Evolutionary conservation across 2,329 filamentous ascomycete species (phyloP), one percentile per base, ranked within the genome.

Genomic region (Sporothrix globosa): DNA sequence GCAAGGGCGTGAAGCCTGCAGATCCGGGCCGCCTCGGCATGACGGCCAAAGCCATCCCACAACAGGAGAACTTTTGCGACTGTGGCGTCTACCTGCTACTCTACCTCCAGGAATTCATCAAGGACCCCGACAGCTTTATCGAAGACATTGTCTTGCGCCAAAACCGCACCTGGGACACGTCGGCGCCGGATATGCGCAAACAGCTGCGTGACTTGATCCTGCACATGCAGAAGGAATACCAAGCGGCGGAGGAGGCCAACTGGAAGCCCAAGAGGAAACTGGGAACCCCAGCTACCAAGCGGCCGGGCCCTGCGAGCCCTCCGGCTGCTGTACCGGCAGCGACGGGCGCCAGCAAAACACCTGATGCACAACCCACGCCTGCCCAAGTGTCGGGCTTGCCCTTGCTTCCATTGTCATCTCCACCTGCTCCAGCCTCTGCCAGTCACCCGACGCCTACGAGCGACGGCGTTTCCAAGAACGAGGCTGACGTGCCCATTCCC

Each of bases 21-120:
- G 48, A 79, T 68, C 77, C 79, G 17, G 46, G 74, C 52, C 76
- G 78, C 3, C 75, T 82, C 41, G 83, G 83, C 4, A 88, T 92
- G 83, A 93, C 88, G 52, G 92, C 92, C 4, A 91, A 87, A 72
- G 84, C 86, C 9, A 90, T 97, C 17, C 95, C 96, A 0, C 81
- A 86, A 72, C 96, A 99, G 78, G 81, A 87, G 65, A 98, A 99
- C 77, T 91, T 86, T 75, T 94, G 88, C 72, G 96, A 99, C 77
- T 99, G 96, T 76, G 96, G 96, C 10, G 82, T 97, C 0, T 99
- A 91, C 75, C 82, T 98, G 3, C 82, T 97, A 4, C 91, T 90
- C 2, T 99, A 98, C 76, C 84, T 97, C 68, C 87, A 93, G 74
- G 89, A 91, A 73, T 97, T 99, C 73, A 85, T 96, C 19, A 84